Conservation (phyloP, 2,329 filamentous ascomycete species). For the Hypoxylon sp. region DNA sequence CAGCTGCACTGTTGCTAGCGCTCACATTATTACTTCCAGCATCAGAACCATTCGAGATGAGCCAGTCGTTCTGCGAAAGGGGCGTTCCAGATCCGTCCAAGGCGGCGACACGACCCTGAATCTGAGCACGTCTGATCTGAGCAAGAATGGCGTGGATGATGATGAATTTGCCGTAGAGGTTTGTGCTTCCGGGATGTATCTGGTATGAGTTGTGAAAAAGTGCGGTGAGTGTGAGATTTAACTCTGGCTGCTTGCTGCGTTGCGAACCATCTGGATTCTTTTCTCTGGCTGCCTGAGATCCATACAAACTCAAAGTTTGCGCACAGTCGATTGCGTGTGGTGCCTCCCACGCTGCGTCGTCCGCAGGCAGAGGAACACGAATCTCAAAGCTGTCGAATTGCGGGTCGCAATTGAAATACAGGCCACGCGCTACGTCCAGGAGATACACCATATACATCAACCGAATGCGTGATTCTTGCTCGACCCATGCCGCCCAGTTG, state of each 20-base stretch:
- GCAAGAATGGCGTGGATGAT: slow-evolving; percentile 74
- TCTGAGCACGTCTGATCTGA: slow-evolving; percentile 60
- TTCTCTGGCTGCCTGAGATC: slow-evolving; percentile 61
- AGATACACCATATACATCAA: slow-evolving; percentile 72
- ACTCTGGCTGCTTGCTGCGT: slow-evolving; percentile 69
- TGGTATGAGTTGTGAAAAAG: slow-evolving; percentile 66
- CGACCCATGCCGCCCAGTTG: slow-evolving; percentile 73
- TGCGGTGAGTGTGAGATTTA: slow-evolving; percentile 68
- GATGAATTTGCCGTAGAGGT: slow-evolving; percentile 77
- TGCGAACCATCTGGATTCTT: slow-evolving; percentile 70
- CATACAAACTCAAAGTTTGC: slow-evolving; percentile 70
- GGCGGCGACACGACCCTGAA: slow-evolving; percentile 51
- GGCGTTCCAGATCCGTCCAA: slow-evolving; percentile 61
- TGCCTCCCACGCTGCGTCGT: slow-evolving; percentile 80
- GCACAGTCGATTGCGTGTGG: slow-evolving; percentile 66
- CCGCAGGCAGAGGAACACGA: slow-evolving; percentile 72
- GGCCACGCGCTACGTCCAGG: slow-evolving; percentile 69
- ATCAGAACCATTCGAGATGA: slow-evolving; percentile 54
- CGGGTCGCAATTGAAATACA: slow-evolving; percentile 75
- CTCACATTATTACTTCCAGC: slow-evolving; percentile 53
- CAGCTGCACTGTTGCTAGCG: slow-evolving; percentile 55
- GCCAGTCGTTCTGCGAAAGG: slow-evolving; percentile 66
- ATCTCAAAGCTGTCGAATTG: slow-evolving; percentile 72
- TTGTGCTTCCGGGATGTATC: slow-evolving; percentile 72
- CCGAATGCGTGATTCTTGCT: slow-evolving; percentile 74